These are phyloP conservation scores for Acanthamoeba healyi DNA, from an alignment of 208 protist species.

Conservation along the genomic window DNA sequence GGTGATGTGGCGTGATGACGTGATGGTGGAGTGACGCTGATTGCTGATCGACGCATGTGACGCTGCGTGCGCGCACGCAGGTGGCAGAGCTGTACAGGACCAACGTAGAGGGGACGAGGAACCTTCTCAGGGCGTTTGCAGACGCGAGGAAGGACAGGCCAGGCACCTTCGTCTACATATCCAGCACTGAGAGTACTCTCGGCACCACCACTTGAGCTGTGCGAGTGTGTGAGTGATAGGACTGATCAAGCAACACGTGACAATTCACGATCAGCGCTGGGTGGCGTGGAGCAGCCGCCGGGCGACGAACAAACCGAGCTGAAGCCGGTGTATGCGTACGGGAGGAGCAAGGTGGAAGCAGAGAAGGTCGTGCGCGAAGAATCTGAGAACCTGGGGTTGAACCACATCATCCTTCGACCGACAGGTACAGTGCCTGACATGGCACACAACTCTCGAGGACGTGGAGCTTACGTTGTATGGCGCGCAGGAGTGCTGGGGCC, in stretches of 20 bases:
- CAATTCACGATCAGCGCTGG: constrained; percentile 11
- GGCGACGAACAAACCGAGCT: constrained; percentile 44
- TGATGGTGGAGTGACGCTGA: no score
- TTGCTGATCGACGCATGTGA: neutral
- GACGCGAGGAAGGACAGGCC: neutral
- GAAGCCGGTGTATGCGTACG: constrained; percentile 33
- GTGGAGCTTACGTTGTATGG: neutral
- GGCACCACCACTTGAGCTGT: neutral
- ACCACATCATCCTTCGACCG: constrained; percentile 47
- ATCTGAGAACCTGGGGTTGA: neutral
- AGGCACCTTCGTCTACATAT: constrained; percentile 67
- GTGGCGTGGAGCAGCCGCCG: constrained; percentile 20
- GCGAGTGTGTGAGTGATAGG: no score
- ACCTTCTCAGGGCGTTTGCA: neutral
- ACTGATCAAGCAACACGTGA: no score
- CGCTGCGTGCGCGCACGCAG: neutral
- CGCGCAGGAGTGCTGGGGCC: constrained; percentile 23
- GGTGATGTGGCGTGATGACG: no score
- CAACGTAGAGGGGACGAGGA: constrained; percentile 61
- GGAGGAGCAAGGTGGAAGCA: constrained; percentile 54
- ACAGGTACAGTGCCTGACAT: no score
- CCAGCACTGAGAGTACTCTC: constrained; percentile 23
- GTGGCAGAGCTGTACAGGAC: neutral
- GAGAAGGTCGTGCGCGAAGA: constrained; percentile 47
- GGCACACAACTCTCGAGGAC: no score